Conservation (phyloP, 257 asterid genomes). For the Petrea volubilis region DNA sequence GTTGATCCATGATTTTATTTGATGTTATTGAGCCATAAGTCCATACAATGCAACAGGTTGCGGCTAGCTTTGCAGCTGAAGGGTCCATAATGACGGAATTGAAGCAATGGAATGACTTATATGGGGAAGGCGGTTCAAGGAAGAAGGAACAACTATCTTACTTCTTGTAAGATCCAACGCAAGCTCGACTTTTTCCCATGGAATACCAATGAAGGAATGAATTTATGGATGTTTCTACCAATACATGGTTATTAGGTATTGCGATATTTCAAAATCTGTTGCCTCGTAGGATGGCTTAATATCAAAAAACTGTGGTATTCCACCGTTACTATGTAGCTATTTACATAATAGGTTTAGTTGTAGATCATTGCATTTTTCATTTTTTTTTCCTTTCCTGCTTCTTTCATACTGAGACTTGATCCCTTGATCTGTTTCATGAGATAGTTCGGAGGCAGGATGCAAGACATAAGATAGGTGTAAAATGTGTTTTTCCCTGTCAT, state of each 20-base stretch:
- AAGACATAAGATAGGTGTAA: too few species aligned
- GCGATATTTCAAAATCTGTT: background rate
- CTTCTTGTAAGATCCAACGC: slow-evolving; percentile 47
- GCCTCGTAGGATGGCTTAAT: background rate
- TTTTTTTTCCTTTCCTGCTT: background rate
- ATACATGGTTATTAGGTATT: background rate
- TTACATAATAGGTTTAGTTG: background rate
- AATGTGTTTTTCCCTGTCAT: too few species aligned
- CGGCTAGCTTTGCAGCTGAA: slow-evolving; percentile 79
- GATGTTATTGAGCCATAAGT: background rate
- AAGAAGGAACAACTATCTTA: slow-evolving; percentile 78
- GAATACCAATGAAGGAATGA: background rate
- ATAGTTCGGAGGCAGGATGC: too few species aligned
- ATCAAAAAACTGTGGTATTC: background rate
- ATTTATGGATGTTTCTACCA: background rate
- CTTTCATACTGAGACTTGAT: background rate
- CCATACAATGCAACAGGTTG: slow-evolving; percentile 45
- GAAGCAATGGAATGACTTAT: slow-evolving; percentile 71
- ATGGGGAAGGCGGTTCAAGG: slow-evolving; percentile 88
- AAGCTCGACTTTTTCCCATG: background rate
- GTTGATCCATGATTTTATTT: background rate
- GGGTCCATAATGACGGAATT: slow-evolving; percentile 68
- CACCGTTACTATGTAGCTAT: background rate
- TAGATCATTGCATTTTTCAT: background rate
- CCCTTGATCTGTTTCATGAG: too few species aligned